These are phyloP conservation scores for Ganoderma lingzhi DNA, from an alignment of 1,284 basidiomycete species.

Conservation along the genomic window DNA sequence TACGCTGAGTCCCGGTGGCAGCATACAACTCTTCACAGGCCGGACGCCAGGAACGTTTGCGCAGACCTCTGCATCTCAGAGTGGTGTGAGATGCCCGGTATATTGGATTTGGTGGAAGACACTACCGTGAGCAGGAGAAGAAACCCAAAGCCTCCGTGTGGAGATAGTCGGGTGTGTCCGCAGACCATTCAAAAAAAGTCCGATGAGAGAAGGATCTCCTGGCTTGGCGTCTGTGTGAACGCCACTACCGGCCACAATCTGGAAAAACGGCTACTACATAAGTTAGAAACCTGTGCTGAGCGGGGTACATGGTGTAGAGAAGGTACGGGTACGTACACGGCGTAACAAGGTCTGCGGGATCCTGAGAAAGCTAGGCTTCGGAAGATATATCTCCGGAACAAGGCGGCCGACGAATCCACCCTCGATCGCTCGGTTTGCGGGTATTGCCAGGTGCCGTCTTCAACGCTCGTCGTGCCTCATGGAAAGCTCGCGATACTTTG, in stretches of 20 bases:
- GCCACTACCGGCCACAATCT: slow-evolving; percentile 13
- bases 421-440: slow-evolving; percentile 8
- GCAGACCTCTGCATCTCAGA: background rate
- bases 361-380: slow-evolving; percentile 20
- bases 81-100: slow-evolving; percentile 16
- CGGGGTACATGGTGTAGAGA: background rate
- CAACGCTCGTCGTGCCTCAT: slow-evolving; percentile 14
- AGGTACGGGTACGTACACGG: slow-evolving; percentile 7
- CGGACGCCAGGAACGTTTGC: background rate
- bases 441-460: slow-evolving; percentile 2
- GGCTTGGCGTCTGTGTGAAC: slow-evolving; percentile 16
- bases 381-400: slow-evolving; percentile 3
- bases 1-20: background rate
- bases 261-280: slow-evolving; percentile 18
- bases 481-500: slow-evolving; percentile 7
- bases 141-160: slow-evolving; percentile 19
- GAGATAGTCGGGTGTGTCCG: slow-evolving; percentile 20
- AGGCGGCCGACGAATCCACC: slow-evolving; percentile 21
- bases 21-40: background rate
- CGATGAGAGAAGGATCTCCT: slow-evolving; percentile 21
- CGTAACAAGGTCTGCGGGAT: slow-evolving; percentile 11
- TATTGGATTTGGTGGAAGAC: slow-evolving; percentile 13
- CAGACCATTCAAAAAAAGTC: slow-evolving; percentile 13
- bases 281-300: slow-evolving; percentile 8
- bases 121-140: background rate